phyloP scores from a whole-genome alignment of 2,329 filamentous ascomycete species.

The Hortaea sp. region DNA sequence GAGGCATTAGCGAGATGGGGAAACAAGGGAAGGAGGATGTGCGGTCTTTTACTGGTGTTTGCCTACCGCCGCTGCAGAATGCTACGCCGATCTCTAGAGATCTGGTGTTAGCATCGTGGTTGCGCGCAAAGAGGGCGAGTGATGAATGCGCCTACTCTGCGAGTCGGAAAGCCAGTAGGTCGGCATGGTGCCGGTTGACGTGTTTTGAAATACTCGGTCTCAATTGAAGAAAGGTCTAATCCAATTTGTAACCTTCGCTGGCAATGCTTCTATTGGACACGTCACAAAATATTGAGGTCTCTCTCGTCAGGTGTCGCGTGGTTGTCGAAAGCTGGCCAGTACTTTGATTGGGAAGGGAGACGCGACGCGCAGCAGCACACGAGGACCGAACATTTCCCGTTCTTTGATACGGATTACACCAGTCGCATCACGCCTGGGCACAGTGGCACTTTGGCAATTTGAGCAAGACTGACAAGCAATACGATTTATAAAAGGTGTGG shows the following conservation, averaged over 20 bases:
- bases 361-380: background rate
- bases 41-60: no score
- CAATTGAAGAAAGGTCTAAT: background rate
- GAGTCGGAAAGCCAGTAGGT: slow-evolving; percentile 94
- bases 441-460: no score
- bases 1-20: background rate
- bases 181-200: slow-evolving; percentile 50
- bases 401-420: no score
- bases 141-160: slow-evolving; percentile 59
- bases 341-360: background rate
- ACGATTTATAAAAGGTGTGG: no score
- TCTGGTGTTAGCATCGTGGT: background rate
- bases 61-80: slow-evolving; percentile 94
- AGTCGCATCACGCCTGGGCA: no score
- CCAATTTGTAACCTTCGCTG: background rate
- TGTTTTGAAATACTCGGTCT: background rate
- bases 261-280: background rate
- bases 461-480: no score
- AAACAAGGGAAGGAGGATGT: slow-evolving; percentile 10
- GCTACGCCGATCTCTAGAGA: slow-evolving; percentile 81
- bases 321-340: background rate
- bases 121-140: background rate
- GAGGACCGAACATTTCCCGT: no score
- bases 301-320: background rate
- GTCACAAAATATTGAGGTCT: background rate